These are phyloP conservation scores for Nemania abortiva DNA, from an alignment of 2,329 filamentous ascomycete species.

Conservation along the genomic window DNA sequence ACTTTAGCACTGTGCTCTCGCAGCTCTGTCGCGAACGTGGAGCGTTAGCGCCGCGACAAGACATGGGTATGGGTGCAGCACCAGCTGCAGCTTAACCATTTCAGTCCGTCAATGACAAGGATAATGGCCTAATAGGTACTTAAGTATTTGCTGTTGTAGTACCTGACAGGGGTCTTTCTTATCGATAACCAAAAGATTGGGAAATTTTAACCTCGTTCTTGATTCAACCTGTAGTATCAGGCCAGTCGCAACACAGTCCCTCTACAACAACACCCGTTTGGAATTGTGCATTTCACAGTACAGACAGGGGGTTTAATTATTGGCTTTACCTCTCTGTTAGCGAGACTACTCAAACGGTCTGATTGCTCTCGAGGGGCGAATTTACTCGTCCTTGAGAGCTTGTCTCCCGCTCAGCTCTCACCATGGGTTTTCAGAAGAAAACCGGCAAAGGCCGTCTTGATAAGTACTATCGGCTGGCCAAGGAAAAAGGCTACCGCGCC, in stretches of 20 bases:
- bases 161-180: slow-evolving; percentile 13
- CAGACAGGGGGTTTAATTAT: neutral
- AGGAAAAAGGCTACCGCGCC: slow-evolving; percentile 85
- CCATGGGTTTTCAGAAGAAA: slow-evolving; percentile 98
- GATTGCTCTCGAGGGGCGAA: neutral
- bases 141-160: neutral
- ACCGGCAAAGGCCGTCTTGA: slow-evolving; percentile 96
- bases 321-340: neutral
- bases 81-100: neutral
- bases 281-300: slow-evolving; percentile 10
- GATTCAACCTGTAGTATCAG: slow-evolving; percentile 9
- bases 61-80: neutral
- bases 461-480: slow-evolving; percentile 91
- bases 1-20: slow-evolving; percentile 28
- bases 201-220: slow-evolving; percentile 35
- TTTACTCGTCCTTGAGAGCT: slow-evolving; percentile 7
- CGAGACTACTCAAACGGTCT: neutral
- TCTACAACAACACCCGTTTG: slow-evolving; percentile 8
- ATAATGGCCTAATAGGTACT: neutral
- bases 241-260: neutral
- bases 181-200: slow-evolving; percentile 38
- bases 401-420: slow-evolving; percentile 28
- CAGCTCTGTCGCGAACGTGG: slow-evolving; percentile 21
- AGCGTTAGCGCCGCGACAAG: neutral
- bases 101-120: slow-evolving; percentile 10